Base-by-base conservation (phyloP, 208 protist genomes). In the Trypanosoma cruzi region DNA sequence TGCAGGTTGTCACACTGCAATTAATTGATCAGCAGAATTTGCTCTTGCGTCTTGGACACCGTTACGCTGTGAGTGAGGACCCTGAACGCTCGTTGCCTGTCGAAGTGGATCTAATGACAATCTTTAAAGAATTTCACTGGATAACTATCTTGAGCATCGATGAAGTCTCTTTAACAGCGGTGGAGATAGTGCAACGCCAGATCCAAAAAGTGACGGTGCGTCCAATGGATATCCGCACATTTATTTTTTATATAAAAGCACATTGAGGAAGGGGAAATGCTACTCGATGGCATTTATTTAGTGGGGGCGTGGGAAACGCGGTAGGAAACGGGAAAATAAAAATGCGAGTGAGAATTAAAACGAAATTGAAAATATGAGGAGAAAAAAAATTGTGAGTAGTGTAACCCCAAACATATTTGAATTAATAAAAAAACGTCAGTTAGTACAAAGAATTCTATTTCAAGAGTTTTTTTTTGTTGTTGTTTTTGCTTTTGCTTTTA, bases 181-280 rank as follows among this genome's bases (percentile, higher is more conserved):
- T 18, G 42, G 37, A 48, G n/a, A 8, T 72, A 4, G 31, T 71
- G n/a, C 28, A 65, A 26, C 16, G 0, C 2, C 11, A 31, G 6
- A 28, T 71, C 24, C 29, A 65, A 2, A 70, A 18, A 4, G 65
- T 68, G 18, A 46, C 7, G 34, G 11, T 76, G 24, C 73, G 40
- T 0, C 71, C 71, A 40, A 76, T 76, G 64, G 71, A 76, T 34
- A 61, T 76, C 8, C 57, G 71, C 10, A 76, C 71, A 4, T 76
- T 68, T 61, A 29, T 76, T 16, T 59, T 28, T 13, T 40, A 69
- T 31, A 6, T 76, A 28, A 18, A 29, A 22, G 13, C 8, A 32
- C 48, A 8, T 13, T 26, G 50, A 63, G 57, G 7, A 13, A 18
- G 7, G 28, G 26, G 7, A 59, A 59, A n/a, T n/a, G n/a, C n/a